Conservation (phyloP, 495 filamentous ascomycete genomes). For the Penicilliopsis zonata region DNA sequence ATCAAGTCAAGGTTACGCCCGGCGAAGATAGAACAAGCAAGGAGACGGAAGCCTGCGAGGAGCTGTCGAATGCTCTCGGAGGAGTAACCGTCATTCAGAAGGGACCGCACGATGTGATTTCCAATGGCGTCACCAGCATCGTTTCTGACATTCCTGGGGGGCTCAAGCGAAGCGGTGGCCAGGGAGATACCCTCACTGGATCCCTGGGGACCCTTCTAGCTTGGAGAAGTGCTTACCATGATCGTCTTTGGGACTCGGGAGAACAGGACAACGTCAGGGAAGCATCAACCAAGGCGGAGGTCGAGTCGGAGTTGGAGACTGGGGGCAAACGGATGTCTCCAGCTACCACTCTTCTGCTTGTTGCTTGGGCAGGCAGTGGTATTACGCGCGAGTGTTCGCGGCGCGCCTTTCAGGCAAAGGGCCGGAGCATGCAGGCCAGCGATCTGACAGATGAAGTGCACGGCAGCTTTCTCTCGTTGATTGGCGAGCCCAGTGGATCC, state of each 20-base stretch:
- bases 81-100: slow-evolving; percentile 90
- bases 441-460: slow-evolving; percentile 90
- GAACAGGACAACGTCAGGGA: slow-evolving; percentile 31
- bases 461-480: slow-evolving; percentile 64
- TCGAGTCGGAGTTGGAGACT: slow-evolving; percentile 32
- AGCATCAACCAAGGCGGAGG: slow-evolving; percentile 24
- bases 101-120: slow-evolving; percentile 73
- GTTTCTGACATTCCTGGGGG: slow-evolving; percentile 68
- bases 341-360: slow-evolving; percentile 59
- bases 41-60: slow-evolving; percentile 48
- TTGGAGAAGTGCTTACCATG: slow-evolving; percentile 77
- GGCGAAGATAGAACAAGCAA: slow-evolving; percentile 31
- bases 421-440: slow-evolving; percentile 83
- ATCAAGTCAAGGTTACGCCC: slow-evolving; percentile 25
- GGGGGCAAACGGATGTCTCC: slow-evolving; percentile 33
- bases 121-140: slow-evolving; percentile 64
- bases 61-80: slow-evolving; percentile 63
- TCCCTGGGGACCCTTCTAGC: slow-evolving; percentile 77
- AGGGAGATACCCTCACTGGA: slow-evolving; percentile 92
- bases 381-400: slow-evolving; percentile 89
- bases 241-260: slow-evolving; percentile 63
- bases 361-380: slow-evolving; percentile 74
- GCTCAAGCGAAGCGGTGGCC: slow-evolving; percentile 81
- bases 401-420: slow-evolving; percentile 75
- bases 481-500: slow-evolving; percentile 43